phyloP scores from a whole-genome alignment of 2,329 filamentous ascomycete species.

The Colletotrichum tanaceti region DNA sequence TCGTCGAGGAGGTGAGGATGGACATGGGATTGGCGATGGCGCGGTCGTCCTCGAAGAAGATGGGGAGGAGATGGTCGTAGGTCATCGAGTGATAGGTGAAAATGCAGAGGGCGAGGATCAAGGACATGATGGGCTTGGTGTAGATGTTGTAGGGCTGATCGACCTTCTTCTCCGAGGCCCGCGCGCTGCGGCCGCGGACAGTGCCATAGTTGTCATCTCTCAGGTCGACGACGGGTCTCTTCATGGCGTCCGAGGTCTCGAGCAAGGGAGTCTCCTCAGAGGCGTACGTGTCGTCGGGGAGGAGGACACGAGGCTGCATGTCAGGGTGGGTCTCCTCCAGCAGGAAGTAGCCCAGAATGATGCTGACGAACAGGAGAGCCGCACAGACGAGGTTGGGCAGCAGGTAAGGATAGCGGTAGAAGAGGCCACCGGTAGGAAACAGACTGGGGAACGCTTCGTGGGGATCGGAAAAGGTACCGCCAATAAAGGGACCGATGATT shows the following conservation, averaged over 20 bases:
- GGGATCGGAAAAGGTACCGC: slow-evolving; percentile 86
- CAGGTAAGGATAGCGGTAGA: slow-evolving; percentile 84
- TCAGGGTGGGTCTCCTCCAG: slow-evolving; percentile 87
- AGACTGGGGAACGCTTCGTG: slow-evolving; percentile 76
- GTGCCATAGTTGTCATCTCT: slow-evolving; percentile 85
- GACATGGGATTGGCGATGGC: slow-evolving; percentile 52
- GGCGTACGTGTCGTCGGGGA: slow-evolving; percentile 60
- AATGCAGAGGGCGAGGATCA: slow-evolving; percentile 85
- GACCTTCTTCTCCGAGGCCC: slow-evolving; percentile 53
- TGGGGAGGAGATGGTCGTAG: slow-evolving; percentile 90
- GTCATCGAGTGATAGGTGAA: slow-evolving; percentile 97
- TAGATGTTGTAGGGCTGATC: slow-evolving; percentile 57
- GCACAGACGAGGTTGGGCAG: slow-evolving; percentile 91
- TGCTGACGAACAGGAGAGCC: slow-evolving; percentile 78
- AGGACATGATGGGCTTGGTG: slow-evolving; percentile 74
- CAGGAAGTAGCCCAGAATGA: slow-evolving; percentile 81
- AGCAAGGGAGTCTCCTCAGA: slow-evolving; percentile 80
- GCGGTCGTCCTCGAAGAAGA: slow-evolving; percentile 87
- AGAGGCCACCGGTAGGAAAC: slow-evolving; percentile 76
- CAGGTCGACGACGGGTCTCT: slow-evolving; percentile 78
- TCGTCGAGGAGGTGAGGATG: slow-evolving; percentile 49
- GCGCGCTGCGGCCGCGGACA: slow-evolving; percentile 58
- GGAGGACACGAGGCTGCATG: slow-evolving; percentile 43
- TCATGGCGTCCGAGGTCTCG: slow-evolving; percentile 78
- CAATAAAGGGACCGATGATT: slow-evolving; percentile 88